phyloP scores from a whole-genome alignment of 2,329 filamentous ascomycete species.

The Westerdykella ornata region DNA sequence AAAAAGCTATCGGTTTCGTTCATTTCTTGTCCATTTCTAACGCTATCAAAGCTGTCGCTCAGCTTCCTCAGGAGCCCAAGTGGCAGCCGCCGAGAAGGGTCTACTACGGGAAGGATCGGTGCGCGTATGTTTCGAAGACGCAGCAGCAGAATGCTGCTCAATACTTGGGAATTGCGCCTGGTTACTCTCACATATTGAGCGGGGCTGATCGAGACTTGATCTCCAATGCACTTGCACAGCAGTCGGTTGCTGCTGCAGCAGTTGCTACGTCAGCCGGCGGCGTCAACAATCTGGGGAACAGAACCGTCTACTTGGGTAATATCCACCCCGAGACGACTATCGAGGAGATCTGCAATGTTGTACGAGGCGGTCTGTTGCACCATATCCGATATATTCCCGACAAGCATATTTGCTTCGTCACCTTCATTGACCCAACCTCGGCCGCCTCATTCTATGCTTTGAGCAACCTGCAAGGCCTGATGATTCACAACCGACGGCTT shows the following conservation, averaged over 20 bases:
- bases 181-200: slow-evolving; percentile 93
- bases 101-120: slow-evolving; percentile 98
- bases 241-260: slow-evolving; percentile 92
- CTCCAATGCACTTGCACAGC: slow-evolving; percentile 90
- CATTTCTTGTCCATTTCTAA: slow-evolving; percentile 97
- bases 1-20: slow-evolving; percentile 97
- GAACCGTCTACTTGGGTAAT: slow-evolving; percentile 96
- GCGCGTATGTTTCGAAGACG: slow-evolving; percentile 97
- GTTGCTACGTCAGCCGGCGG: slow-evolving; percentile 95
- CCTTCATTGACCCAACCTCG: slow-evolving; percentile 96
- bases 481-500: slow-evolving; percentile 96
- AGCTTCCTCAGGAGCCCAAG: slow-evolving; percentile 91
- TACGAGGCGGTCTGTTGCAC: slow-evolving; percentile 88
- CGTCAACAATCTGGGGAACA: slow-evolving; percentile 94
- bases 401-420: slow-evolving; percentile 99
- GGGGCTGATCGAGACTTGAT: slow-evolving; percentile 94
- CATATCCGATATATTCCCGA: slow-evolving; percentile 99
- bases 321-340: slow-evolving; percentile 98
- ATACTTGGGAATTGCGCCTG: slow-evolving; percentile 93
- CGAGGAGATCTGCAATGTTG: slow-evolving; percentile 99
- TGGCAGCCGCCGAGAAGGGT: slow-evolving; percentile 95
- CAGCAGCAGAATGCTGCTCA: slow-evolving; percentile 99
- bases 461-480: slow-evolving; percentile 93
- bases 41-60: slow-evolving; percentile 94
- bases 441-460: slow-evolving; percentile 96